These are phyloP conservation scores for Xerophyta viscosa DNA, from an alignment of 106 monocot species.

Conservation along the genomic window DNA sequence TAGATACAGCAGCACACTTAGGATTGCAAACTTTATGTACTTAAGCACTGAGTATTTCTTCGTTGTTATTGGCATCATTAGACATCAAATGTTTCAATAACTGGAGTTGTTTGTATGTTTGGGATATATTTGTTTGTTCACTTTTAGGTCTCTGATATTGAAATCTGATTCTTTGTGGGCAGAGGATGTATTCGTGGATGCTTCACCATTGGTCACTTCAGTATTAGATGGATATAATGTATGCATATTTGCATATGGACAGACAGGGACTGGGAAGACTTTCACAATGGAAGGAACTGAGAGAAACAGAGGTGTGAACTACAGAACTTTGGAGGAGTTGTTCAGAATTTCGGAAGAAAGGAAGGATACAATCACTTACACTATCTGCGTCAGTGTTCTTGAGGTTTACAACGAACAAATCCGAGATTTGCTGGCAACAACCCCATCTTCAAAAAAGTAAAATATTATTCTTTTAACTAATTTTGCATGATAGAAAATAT, in stretches of 20 bases:
- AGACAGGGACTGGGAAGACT: constrained; percentile 85
- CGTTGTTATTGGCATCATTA: no score
- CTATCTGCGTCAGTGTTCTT: constrained; percentile 77
- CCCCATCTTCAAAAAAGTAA: constrained; percentile 82
- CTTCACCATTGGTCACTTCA: constrained; percentile 71
- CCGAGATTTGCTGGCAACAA: constrained; percentile 60
- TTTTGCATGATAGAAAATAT: no score
- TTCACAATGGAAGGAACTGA: constrained; percentile 88
- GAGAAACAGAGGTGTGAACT: constrained; percentile 76
- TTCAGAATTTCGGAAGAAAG: constrained; percentile 59
- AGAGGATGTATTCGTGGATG: constrained; percentile 75
- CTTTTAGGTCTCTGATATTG: no score
- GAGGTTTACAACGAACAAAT: constrained; percentile 94
- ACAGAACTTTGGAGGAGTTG: constrained; percentile 76
- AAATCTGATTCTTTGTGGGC: constrained; percentile 17
- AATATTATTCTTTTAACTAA: no score
- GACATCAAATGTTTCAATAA: no score
- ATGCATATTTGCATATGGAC: constrained; percentile 90
- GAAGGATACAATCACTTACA: constrained; percentile 53
- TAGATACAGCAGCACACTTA: background rate
- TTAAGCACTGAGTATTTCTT: no score
- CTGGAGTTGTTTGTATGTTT: no score
- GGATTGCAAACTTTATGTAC: no score
- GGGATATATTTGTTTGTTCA: background rate
- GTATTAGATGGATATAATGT: constrained; percentile 88